These are phyloP conservation scores for Nepenthes gracilis DNA, from an alignment of 148 eudicot species.

Conservation along the genomic window DNA sequence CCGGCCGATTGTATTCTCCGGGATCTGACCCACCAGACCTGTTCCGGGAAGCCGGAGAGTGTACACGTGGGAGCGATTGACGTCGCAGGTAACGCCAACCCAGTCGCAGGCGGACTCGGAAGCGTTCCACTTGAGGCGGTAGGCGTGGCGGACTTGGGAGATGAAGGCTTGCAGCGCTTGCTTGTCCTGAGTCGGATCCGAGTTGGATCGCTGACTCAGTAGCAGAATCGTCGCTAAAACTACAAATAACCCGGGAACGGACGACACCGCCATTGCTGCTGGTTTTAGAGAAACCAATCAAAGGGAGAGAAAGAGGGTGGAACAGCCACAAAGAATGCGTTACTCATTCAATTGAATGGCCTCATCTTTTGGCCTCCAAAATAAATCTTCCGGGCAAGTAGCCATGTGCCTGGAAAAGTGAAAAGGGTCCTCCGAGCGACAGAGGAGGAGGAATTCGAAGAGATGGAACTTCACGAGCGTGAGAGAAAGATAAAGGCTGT, in stretches of 20 bases:
- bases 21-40: conserved; percentile 58
- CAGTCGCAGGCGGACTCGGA: conserved; percentile 53
- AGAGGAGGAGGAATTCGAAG: conserved; percentile 1
- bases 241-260: background rate
- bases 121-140: conserved; percentile 49
- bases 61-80: conserved; percentile 22
- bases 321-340: background rate
- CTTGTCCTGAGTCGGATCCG: conserved; percentile 66
- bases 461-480: background rate
- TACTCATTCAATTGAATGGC: background rate
- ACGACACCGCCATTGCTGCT: conserved; percentile 10
- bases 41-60: conserved; percentile 60
- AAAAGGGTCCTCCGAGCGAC: background rate
- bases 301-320: background rate
- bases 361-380: background rate
- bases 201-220: conserved; percentile 10
- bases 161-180: conserved; percentile 61
- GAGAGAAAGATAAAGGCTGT: conserved; percentile 2
- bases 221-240: background rate
- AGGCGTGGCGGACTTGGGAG: conserved; percentile 38
- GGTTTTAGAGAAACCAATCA: background rate
- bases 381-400: conserved; percentile 6
- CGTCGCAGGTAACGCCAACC: conserved; percentile 64
- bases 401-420: conserved; percentile 11
- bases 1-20: conserved; percentile 26